Evolutionary conservation across 2,329 filamentous ascomycete species (phyloP), one percentile per base, ranked within the genome.

Genomic region (Hypomyces perniciosus): DNA sequence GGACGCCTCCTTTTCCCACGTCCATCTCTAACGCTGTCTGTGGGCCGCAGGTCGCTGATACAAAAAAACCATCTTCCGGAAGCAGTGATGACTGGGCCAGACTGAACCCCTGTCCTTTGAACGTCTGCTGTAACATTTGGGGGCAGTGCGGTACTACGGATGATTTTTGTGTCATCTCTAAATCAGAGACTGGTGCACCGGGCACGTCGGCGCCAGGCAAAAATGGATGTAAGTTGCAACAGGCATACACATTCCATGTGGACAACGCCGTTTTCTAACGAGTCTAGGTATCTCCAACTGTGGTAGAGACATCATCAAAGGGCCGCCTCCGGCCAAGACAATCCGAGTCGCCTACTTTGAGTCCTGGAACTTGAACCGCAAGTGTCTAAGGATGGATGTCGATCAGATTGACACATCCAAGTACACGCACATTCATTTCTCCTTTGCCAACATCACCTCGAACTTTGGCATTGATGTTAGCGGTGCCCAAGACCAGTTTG

Each of bases 91-190:
- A 63, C 13, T 41, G 76, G 4, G 54, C 62, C 1, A 56, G 61
- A 7, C 58, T 79, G 5, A 79, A 78, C 53, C 71, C 67, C 0
- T 79, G 76, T 52, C 71, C 71, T 0, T 60, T 75, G 0, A 72
- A 72, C 28, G 67, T 64, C 1, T 73, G 70, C 56, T 74, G 71
- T 55, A 65, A 68, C 9, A 59, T 63, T 13, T 72, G 70, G 62
- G 75, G 74, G 1, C 65, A 72, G 44, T 78, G 75, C 27, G 75
- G 74, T 5, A 65, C 65, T 1, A 72, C 70, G 0, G 54, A 56
- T 1, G 72, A 72, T 10, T 76, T 75, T 55, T 79, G 74, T 28
- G 62, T 60, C 3, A 54, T 61, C 51, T 58, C 61, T 0, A 58
- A 58, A 39, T 62, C 50, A 1, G 62, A 61, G 6, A 65, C 63